A percentile compares a stretch with the other conserved stretches of the same genome.
Evolutionary conservation across 768 basidiomycete genomes (phyloP).

Genomic region (Daedaleopsis nitida): DNA sequence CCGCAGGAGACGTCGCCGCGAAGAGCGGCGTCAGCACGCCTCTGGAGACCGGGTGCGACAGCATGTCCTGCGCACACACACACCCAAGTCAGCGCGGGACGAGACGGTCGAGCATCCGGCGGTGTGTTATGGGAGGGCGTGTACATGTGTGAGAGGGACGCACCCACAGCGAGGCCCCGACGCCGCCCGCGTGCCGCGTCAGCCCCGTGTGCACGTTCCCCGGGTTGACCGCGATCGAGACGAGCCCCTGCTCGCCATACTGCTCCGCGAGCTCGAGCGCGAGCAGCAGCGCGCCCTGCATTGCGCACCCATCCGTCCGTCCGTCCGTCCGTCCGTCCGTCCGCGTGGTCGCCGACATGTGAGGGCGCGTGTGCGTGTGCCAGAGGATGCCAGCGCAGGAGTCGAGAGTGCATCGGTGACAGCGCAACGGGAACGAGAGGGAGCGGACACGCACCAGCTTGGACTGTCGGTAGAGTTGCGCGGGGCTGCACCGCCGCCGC

Average conservation of each 20-base stretch:
- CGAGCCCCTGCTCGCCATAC: constrained; percentile 45
- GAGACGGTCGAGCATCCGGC: no score
- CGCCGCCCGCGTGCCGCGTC: neutral
- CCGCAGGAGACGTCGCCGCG: constrained; percentile 6
- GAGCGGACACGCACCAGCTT: constrained; percentile 50
- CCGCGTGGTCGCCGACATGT: neutral
- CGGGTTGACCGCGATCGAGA: constrained; percentile 49
- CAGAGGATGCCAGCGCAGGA: no score
- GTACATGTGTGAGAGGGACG: neutral
- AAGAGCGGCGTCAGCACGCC: constrained; percentile 14
- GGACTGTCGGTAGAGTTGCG: constrained; percentile 31
- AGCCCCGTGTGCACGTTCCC: constrained; percentile 9
- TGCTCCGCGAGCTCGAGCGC: constrained; percentile 50
- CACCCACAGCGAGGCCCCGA: neutral
- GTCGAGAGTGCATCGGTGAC: no score
- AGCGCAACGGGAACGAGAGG: no score
- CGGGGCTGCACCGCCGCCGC: constrained; percentile 13
- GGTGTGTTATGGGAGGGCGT: neutral
- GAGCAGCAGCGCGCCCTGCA: constrained; percentile 29
- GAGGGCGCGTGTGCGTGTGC: no score
- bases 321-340: neutral
- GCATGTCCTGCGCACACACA: constrained; percentile 11
- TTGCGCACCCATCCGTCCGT: neutral
- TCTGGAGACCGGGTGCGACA: constrained; percentile 5
- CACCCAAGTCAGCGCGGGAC: no score